phyloP scores from a whole-genome alignment of 208 protist genomes.

The Kentomonas sorsogonicus region DNA sequence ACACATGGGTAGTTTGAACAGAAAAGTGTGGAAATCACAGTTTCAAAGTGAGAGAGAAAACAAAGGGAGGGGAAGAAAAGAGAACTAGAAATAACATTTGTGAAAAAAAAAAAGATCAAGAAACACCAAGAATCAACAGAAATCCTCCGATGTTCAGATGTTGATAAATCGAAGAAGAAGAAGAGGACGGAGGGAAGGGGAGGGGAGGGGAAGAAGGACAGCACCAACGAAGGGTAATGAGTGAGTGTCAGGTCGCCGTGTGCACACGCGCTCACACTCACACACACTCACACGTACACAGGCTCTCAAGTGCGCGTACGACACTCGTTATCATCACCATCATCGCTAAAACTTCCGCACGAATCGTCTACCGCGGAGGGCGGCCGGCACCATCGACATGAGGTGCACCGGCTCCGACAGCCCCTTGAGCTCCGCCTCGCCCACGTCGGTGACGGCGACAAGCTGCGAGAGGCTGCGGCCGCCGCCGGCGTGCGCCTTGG shows the following conservation, averaged over 20 bases:
- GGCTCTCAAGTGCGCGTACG: conserved; percentile 1
- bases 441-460: conserved; percentile 45
- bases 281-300: not conserved
- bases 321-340: conserved; percentile 18
- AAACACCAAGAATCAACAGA: conserved; percentile 1
- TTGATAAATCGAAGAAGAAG: conserved; percentile 5
- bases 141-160: not conserved
- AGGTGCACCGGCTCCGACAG: conserved; percentile 45
- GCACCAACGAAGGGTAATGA: not conserved
- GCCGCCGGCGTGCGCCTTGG: conserved; percentile 21
- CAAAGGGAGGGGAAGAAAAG: not conserved
- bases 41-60: not conserved
- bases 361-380: conserved; percentile 42
- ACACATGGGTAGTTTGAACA: conserved; percentile 6
- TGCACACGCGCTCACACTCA: not conserved
- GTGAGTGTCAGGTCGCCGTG: too few species aligned
- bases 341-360: conserved; percentile 7
- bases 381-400: conserved; percentile 49
- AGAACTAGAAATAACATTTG: conserved; percentile 3
- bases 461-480: conserved; percentile 48
- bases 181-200: not conserved
- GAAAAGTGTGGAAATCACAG: conserved; percentile 2
- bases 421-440: conserved; percentile 35
- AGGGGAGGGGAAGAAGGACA: not conserved
- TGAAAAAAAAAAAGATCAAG: not conserved